Evolutionary conservation across 345 rosid genomes (phyloP), one percentile per base, ranked within the genome.

Genomic region (Eucalyptus cladocalyx): DNA sequence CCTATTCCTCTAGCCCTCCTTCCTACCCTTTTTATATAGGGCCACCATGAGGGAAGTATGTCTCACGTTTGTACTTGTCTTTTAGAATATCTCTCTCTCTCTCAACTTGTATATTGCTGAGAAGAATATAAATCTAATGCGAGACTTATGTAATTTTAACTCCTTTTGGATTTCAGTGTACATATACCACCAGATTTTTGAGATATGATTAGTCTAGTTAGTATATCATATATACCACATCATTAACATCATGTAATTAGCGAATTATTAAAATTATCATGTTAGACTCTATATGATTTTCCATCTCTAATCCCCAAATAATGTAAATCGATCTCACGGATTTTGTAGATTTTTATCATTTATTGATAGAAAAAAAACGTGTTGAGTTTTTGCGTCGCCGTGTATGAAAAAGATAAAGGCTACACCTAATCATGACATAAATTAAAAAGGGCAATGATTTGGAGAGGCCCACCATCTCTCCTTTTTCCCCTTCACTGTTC

Each of bases 1-100:
- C 92, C 92, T 95, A 93, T 76, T 91, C 90, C 80, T 93, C 90
- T 89, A 91, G 87, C 92, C 88, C 47, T 37, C 47, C 83, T 76
- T 37, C 83, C 42, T 21, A 76, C 24, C 83, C 45, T 76, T 11
- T 92, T 95, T 97, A 90, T 95, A 95, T 93, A 96, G 95, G 92
- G 92, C 90, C 90, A 88, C 92, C 91, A 87, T 86, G 89, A 87
- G 54, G 45, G 47, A 76, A 21, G 83, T 37, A 76, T 76, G 83
- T 76, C 83, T 76, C 83, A 37, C 83, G 45, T 37, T 76, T 37
- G 83, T 21, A 76, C 83, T 76, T 37, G 45, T 37, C 15, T 21
- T 76, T 76, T 11, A 15, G 83, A 19, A 37, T 37, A 3, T 32
- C 21, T n/a, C 5, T 65, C 40, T 65, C 24, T 32, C 42, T 16